A percentile compares a stretch with the other conserved stretches of the same genome.
These are phyloP conservation scores for Dendryphion nanum DNA, from an alignment of 2,329 filamentous ascomycete species.

Conservation along the genomic window DNA sequence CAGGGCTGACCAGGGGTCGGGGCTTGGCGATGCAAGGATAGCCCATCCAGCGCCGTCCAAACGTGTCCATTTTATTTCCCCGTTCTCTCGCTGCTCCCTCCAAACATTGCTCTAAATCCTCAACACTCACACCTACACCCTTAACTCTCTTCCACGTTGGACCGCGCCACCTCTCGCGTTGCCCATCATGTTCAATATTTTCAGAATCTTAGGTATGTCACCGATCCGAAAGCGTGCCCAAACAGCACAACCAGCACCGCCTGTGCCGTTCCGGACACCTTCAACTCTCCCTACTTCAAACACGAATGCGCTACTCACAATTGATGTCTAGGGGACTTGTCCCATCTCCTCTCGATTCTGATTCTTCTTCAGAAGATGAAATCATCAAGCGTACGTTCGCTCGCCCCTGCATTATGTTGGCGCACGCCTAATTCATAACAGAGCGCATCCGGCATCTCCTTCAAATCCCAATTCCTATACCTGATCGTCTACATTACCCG, in stretches of 20 bases:
- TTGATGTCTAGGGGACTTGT: conserved; percentile 73
- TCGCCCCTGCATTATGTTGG: background rate
- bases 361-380: conserved; percentile 98
- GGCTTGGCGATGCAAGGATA: too few relatives aligned
- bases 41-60: conserved; percentile 24
- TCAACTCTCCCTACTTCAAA: background rate
- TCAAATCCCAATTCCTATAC: conserved; percentile 97
- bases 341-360: conserved; percentile 89
- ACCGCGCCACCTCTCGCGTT: too few relatives aligned
- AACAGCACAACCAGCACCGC: background rate
- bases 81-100: background rate
- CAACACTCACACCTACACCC: conserved; percentile 1
- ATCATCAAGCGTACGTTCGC: conserved; percentile 69
- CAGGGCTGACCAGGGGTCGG: too few relatives aligned
- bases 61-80: conserved; percentile 37
- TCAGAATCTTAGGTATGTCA: conserved; percentile 62
- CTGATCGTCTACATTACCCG: conserved; percentile 89
- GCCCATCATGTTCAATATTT: conserved; percentile 63
- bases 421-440: conserved; percentile 40
- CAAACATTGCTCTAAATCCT: background rate
- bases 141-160: too few relatives aligned
- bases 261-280: background rate
- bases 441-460: conserved; percentile 97
- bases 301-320: conserved; percentile 24
- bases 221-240: too few relatives aligned